These are phyloP conservation scores for Neurospora crassa DNA, from an alignment of 2,329 filamentous ascomycete genomes.

Conservation along the genomic window DNA sequence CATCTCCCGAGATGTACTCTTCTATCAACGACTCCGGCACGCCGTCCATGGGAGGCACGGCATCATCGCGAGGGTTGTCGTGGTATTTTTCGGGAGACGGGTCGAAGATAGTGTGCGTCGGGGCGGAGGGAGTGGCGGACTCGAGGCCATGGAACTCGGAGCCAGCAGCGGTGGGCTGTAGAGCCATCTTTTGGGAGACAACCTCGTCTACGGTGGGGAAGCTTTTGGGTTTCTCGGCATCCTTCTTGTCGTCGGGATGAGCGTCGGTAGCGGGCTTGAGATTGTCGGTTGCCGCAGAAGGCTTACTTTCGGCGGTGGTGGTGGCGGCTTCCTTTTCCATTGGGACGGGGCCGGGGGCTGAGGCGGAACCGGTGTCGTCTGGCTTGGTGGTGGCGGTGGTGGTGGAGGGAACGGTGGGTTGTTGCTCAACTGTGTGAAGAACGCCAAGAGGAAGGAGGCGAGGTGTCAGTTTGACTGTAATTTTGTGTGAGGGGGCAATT, in stretches of 20 bases:
- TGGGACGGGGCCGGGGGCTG: not conserved
- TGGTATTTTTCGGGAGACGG: not conserved
- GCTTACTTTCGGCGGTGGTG: slow-evolving; percentile 1
- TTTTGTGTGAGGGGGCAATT: not conserved
- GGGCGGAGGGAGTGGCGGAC: not conserved
- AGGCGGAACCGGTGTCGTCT: not conserved
- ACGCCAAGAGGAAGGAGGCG: not conserved
- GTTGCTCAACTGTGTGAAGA: not conserved
- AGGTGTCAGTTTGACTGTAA: not conserved
- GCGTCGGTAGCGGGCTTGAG: not conserved
- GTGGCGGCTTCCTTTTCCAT: not conserved
- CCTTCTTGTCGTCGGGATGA: slow-evolving; percentile 1
- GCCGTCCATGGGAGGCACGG: not conserved
- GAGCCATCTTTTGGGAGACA: not conserved
- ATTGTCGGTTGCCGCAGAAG: not conserved
- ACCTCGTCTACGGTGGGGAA: not conserved
- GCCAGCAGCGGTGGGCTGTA: not conserved
- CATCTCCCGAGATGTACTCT: not conserved
- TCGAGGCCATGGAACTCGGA: not conserved
- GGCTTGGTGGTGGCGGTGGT: not conserved
- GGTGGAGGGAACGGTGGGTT: not conserved
- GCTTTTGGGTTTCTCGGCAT: slow-evolving; percentile 1
- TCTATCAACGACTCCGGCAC: not conserved
- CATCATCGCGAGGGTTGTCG: not conserved
- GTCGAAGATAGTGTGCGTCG: not conserved